Percentiles rank a stretch among this genome's conserved stretches.
Evolutionary conservation across 2,329 filamentous ascomycete species (phyloP).

Genomic region (Xylaria sp.): DNA sequence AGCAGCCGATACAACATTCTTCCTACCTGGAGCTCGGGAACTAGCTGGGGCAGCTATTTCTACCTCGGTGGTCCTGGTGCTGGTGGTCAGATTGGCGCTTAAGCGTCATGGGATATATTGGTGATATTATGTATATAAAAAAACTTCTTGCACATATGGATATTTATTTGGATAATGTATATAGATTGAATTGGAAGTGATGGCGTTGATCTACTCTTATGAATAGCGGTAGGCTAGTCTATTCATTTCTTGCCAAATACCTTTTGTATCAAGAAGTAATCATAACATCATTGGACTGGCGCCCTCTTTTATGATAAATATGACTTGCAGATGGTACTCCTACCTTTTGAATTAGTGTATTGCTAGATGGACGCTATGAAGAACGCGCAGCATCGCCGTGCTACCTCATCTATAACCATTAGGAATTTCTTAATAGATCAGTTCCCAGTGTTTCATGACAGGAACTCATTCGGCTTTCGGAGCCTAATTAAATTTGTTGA

Average conservation of each 20-base stretch:
- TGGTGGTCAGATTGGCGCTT: slow-evolving; percentile 32
- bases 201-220: neutral
- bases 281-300: too few species aligned
- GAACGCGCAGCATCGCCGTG: too few species aligned
- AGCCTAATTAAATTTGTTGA: too few species aligned
- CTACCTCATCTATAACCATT: too few species aligned
- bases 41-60: slow-evolving; percentile 35
- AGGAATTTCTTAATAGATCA: too few species aligned
- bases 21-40: slow-evolving; percentile 31
- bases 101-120: neutral
- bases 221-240: neutral
- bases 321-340: too few species aligned
- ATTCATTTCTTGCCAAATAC: neutral
- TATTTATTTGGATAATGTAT: slow-evolving; percentile 1
- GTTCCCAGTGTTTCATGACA: too few species aligned
- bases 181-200: neutral
- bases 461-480: too few species aligned
- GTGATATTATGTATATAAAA: neutral
- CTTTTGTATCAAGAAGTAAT: neutral
- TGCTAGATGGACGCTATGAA: too few species aligned
- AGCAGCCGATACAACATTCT: slow-evolving; percentile 27
- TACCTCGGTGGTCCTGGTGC: slow-evolving; percentile 37
- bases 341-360: too few species aligned
- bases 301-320: too few species aligned
- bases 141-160: neutral